These are phyloP conservation scores for Naganishia albida DNA, from an alignment of 1,284 basidiomycete species.

Conservation along the genomic window DNA sequence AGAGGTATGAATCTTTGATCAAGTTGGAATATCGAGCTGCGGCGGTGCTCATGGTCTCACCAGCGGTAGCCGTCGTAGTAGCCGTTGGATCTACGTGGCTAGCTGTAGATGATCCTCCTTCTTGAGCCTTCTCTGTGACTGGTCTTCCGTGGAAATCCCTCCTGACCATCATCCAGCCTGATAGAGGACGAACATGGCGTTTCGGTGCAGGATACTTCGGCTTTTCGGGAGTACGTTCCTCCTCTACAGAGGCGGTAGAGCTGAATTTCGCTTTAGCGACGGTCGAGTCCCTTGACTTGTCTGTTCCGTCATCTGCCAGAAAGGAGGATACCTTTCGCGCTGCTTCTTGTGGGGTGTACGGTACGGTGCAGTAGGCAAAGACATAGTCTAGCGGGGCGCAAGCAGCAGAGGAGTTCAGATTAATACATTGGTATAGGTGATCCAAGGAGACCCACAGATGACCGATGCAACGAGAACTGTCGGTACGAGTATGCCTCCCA, in stretches of 20 bases:
- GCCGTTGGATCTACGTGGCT: background rate
- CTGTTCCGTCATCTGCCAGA: background rate
- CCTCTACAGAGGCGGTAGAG: background rate
- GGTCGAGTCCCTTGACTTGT: background rate
- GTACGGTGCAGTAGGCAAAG: conserved; percentile 9
- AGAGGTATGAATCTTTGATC: conserved; percentile 35
- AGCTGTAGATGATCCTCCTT: background rate
- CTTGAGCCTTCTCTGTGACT: background rate
- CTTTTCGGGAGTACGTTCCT: background rate
- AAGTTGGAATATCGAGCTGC: conserved; percentile 15
- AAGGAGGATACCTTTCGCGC: conserved; percentile 10
- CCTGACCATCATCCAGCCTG: conserved; percentile 18
- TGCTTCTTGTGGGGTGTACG: conserved; percentile 17
- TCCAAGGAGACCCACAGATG: conserved; percentile 53
- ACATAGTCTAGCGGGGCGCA: conserved; percentile 15
- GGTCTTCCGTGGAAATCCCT: conserved; percentile 17
- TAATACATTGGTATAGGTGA: too few species aligned
- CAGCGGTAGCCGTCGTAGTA: conserved; percentile 28
- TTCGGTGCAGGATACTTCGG: conserved; percentile 9
- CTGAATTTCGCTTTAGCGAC: background rate
- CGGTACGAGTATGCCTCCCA: conserved; percentile 83
- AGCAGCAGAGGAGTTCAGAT: too few species aligned
- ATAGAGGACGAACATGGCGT: conserved; percentile 13
- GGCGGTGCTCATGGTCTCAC: conserved; percentile 14
- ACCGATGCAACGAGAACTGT: conserved; percentile 66